Base-by-base conservation (phyloP, 2,329 filamentous ascomycete species). In the Pseudogymnoascus sp. region DNA sequence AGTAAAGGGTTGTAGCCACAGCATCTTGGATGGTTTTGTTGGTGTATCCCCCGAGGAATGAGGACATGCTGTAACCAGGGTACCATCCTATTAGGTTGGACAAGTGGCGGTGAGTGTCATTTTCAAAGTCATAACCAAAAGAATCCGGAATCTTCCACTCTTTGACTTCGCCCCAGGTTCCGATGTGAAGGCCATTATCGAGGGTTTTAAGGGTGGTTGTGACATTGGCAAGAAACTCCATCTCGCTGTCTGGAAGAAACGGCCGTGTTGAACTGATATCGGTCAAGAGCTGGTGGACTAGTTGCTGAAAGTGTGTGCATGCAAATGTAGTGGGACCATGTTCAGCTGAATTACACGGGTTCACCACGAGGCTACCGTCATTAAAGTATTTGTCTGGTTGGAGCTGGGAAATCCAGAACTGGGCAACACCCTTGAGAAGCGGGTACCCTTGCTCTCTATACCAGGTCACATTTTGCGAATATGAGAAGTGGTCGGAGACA, bases 301-400 rank as follows among this genome's bases (percentile, higher is more conserved):
- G 70, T 64, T 83, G 80, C 64, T 83, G 80, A 64, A 77, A 79
- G 65, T 83, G 79, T 6, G 79, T 71, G 65, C 80, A 83, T 6
- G 74, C 80, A 60, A 82, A 82, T 0, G 80, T 82, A 4, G 77
- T 78, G 1, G 77, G 76, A 0, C 81, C 81, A 38, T 80, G 80
- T 67, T 85, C 81, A 1, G 82, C 79, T n/a, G 78, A 81, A 61
- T 80, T 83, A 69, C 81, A 85, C 0, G 81, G 81, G 64, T 81
- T 83, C 1, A 79, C 80, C 0, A 84, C 80, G 2, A 83, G 73
- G 0, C 76, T 78, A 7, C 75, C 75, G 60, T 84, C 82, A 2
- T 78, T 74, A 64, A 72, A 78, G 68, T 77, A 81, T 1, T 62
- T 60, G 65, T 84, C 82, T 3, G 73, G 66, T 61, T 81, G 78